Evolutionary conservation across 2,329 filamentous ascomycete genomes (phyloP), one percentile per base, ranked within the genome.

Genomic region (Magnaporthiopsis rhizophila): DNA sequence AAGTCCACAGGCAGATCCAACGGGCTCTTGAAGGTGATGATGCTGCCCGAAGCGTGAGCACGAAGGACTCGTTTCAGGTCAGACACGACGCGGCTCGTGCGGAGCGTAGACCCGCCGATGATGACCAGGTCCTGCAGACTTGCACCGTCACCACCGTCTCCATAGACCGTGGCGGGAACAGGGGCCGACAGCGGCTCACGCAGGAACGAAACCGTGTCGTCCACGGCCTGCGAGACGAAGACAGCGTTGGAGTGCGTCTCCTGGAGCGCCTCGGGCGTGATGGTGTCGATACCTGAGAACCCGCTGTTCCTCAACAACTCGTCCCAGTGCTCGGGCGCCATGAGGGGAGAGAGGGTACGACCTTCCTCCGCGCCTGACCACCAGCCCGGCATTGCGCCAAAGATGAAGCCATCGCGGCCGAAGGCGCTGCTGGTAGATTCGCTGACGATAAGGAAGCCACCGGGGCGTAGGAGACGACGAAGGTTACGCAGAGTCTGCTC

Each of bases 391-490:
- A 69, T 65, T 21, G 64, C 62, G 13, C 65, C 65, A 18, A 60
- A 60, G 57, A 64, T 62, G n/a, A 65, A 62, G 11, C 58, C 58
- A 13, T 34, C 34, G 30, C 58, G 58, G 30, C 24, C 38, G 8
- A 30, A 26, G 28, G 50, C 36, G 24, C 38, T 63, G 26, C 13
- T n/a, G 7, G 58, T 64, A 3, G 62, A 2, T 28, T 65, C 68
- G 58, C 74, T 62, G 50, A 71, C 69, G n/a, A 73, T 69, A 26
- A 83, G 69, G 58, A 76, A 75, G 0, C 80, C 80, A 2, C 74
- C 77, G 0, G 78, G 74, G 13, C 72, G 74, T 0, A 78, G 65
- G 12, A 79, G 66, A 9, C 67, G 68, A 30, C 76, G 72, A 2
- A 74, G 70, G 64, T 77, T 74, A 4, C 64, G 34, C 72, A 75